Percentiles rank a stretch among this genome's conserved stretches.
Conservation (phyloP, 1,284 basidiomycete genomes). For the Ceratobasidium sp. region DNA sequence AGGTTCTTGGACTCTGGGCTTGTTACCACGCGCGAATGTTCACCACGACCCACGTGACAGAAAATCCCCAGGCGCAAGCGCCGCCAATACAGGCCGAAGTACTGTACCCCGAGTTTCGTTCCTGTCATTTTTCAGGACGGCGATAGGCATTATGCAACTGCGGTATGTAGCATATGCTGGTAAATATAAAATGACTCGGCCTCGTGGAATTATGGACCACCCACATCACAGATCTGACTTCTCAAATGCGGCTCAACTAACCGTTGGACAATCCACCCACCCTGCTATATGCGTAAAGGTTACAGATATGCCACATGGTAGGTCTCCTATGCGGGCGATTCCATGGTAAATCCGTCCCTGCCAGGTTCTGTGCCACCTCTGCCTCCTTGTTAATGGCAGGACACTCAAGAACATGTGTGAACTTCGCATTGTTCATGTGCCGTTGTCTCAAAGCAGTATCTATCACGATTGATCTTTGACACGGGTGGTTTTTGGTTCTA, state of each 20-base stretch:
- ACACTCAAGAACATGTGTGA: constrained; percentile 18
- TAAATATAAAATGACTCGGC: not conserved
- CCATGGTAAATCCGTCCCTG: constrained; percentile 96
- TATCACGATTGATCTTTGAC: constrained; percentile 96
- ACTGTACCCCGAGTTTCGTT: too few species aligned
- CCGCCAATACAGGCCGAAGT: too few species aligned
- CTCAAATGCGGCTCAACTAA: not conserved
- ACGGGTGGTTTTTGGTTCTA: too few species aligned
- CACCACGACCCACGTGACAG: too few species aligned
- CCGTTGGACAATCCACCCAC: too few species aligned
- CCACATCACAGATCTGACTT: not conserved
- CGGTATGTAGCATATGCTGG: too few species aligned
- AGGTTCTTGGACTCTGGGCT: too few species aligned
- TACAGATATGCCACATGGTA: constrained; percentile 86
- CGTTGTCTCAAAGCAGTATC: constrained; percentile 80
- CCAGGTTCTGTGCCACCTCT: constrained; percentile 92
- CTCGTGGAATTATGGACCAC: not conserved
- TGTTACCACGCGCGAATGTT: too few species aligned
- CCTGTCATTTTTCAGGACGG: too few species aligned
- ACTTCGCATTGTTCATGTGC: constrained; percentile 82
- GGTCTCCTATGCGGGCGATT: constrained; percentile 96
- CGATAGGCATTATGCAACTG: too few species aligned
- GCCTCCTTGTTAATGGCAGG: not conserved
- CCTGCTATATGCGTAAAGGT: not conserved
- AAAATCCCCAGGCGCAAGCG: too few species aligned